Evolutionary conservation across 306 rosid genomes (phyloP).

Genomic region (Trifolium fragiferum): DNA sequence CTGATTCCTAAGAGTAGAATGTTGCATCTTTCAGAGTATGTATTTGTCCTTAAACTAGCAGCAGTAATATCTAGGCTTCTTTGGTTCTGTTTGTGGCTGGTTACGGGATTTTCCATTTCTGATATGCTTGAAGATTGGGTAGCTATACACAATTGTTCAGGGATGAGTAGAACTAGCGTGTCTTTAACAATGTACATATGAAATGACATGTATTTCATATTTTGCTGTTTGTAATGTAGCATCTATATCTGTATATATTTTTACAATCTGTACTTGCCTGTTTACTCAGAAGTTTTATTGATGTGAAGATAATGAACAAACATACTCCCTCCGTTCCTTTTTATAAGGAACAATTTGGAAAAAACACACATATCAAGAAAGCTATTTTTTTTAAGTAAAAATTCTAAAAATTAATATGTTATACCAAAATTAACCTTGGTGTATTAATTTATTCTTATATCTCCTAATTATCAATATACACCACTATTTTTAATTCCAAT

Average conservation of each 20-base stretch:
- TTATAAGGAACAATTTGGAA: no score
- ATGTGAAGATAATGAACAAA: conserved; percentile 8
- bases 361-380: no score
- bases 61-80: not conserved
- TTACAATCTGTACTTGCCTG: not conserved
- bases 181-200: conserved; percentile 1
- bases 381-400: no score
- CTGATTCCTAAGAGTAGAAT: not conserved
- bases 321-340: no score
- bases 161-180: not conserved
- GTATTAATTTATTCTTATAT: no score
- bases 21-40: not conserved
- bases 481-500: no score
- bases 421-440: no score
- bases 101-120: conserved; percentile 4
- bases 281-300: not conserved
- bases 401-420: no score
- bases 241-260: conserved; percentile 5
- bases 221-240: conserved; percentile 6
- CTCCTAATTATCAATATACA: no score
- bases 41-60: not conserved
- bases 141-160: not conserved
- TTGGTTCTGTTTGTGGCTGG: not conserved
- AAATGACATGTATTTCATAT: not conserved
- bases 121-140: not conserved